A percentile compares a stretch with the other conserved stretches of the same genome.
These are phyloP conservation scores for Calocybe gangraenosa DNA, from an alignment of 768 basidiomycete genomes.

Conservation along the genomic window DNA sequence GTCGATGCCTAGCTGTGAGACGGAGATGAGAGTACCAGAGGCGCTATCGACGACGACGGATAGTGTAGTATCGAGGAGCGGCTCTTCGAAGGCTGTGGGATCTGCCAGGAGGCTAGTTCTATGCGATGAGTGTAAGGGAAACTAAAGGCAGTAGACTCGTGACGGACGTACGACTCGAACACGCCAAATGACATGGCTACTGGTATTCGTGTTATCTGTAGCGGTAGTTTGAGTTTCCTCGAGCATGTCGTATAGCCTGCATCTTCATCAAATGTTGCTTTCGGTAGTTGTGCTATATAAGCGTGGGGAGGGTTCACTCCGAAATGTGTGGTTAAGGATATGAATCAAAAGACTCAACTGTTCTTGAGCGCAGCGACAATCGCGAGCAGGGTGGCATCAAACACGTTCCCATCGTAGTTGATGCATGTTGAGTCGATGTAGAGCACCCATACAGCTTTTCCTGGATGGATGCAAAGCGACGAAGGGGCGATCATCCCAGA, in stretches of 20 bases:
- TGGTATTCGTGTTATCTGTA: slow-evolving; percentile 45
- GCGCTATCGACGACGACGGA: slow-evolving; percentile 54
- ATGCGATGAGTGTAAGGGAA: background rate
- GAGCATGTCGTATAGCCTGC: slow-evolving; percentile 61
- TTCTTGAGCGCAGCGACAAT: slow-evolving; percentile 85
- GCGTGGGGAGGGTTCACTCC: slow-evolving; percentile 1
- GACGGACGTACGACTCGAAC: slow-evolving; percentile 70
- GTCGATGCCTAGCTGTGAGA: slow-evolving; percentile 53
- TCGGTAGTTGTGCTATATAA: slow-evolving; percentile 61
- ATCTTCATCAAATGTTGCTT: slow-evolving; percentile 68
- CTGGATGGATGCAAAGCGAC: slow-evolving; percentile 75
- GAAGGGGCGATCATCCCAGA: slow-evolving; percentile 60
- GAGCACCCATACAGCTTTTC: slow-evolving; percentile 86
- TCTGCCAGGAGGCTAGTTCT: slow-evolving; percentile 56
- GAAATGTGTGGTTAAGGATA: background rate
- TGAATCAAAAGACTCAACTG: slow-evolving; percentile 45
- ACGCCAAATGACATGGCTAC: slow-evolving; percentile 68
- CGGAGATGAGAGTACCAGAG: slow-evolving; percentile 41
- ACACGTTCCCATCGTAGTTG: slow-evolving; percentile 95
- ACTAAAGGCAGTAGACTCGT: background rate
- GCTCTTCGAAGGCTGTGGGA: slow-evolving; percentile 88
- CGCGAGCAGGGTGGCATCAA: slow-evolving; percentile 85
- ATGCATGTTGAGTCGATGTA: slow-evolving; percentile 95
- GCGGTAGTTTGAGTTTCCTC: slow-evolving; percentile 37
- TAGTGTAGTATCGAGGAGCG: slow-evolving; percentile 70